Conservation (phyloP, 306 rosid genomes). For the Pterocarpus macrocarpus region DNA sequence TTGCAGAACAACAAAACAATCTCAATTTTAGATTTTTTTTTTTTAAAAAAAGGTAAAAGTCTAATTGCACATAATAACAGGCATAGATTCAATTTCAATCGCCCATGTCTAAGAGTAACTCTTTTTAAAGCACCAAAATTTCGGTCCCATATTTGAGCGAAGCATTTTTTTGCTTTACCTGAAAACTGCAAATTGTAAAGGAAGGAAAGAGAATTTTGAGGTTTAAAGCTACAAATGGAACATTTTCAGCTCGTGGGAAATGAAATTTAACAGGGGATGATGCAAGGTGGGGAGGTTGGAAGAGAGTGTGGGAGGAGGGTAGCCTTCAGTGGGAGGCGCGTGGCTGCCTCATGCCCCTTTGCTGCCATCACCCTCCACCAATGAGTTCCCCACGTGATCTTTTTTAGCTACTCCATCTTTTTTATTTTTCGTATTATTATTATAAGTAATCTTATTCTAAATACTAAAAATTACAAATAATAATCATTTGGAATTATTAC, state of each 20-base stretch:
- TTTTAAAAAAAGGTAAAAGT: background rate
- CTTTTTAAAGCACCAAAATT: too few relatives aligned
- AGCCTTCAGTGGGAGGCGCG: slow-evolving; percentile 47
- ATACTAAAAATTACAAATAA: too few relatives aligned
- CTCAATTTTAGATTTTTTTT: background rate
- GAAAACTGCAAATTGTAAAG: background rate
- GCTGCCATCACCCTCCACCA: background rate
- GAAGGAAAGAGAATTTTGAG: background rate
- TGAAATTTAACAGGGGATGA: background rate
- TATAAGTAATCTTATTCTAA: too few relatives aligned
- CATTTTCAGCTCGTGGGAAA: too few relatives aligned
- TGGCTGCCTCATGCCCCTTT: slow-evolving; percentile 33
- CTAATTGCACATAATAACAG: background rate
- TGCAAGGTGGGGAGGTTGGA: background rate
- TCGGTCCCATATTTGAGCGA: too few relatives aligned
- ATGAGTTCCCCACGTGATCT: slow-evolving; percentile 48
- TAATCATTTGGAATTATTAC: too few relatives aligned
- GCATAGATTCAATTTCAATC: background rate
- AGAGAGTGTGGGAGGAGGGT: slow-evolving; percentile 53
- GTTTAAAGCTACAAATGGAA: too few relatives aligned
- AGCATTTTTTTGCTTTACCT: too few relatives aligned
- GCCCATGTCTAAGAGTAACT: too few relatives aligned
- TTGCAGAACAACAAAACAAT: background rate
- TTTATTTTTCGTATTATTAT: too few relatives aligned
- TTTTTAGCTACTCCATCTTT: background rate